Evolutionary conservation across 179 eudicot genomes (phyloP).

Genomic region (Gypsophila paniculata): DNA sequence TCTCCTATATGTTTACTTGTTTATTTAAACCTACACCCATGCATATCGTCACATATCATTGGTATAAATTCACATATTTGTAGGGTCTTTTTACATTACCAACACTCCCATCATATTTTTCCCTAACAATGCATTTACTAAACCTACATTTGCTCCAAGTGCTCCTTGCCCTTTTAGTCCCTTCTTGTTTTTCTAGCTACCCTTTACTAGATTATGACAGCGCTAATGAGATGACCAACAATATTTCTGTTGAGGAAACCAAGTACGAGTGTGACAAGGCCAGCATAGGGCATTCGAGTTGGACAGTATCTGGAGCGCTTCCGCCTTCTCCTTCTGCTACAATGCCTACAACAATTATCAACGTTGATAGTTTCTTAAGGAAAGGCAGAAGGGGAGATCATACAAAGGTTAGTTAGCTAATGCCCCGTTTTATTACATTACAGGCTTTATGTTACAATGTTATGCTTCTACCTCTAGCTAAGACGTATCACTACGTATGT

Average conservation of each 20-base stretch:
- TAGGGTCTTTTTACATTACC: not conserved
- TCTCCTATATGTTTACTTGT: not conserved
- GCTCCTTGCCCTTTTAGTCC: conserved; percentile 11
- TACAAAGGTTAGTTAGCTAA: conserved; percentile 23
- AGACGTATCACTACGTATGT: not conserved
- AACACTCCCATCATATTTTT: not conserved
- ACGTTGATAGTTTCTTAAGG: conserved; percentile 23
- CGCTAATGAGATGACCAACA: not conserved
- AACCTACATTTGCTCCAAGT: conserved; percentile 16
- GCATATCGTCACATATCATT: too few relatives aligned
- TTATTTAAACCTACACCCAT: too few relatives aligned
- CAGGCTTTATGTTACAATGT: not conserved
- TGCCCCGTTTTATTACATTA: not conserved
- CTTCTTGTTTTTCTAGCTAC: conserved; percentile 26
- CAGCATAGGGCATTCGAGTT: not conserved
- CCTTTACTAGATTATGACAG: conserved; percentile 11
- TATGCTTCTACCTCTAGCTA: not conserved
- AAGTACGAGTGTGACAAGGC: not conserved
- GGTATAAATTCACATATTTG: not conserved
- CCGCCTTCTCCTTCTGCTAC: conserved; percentile 22
- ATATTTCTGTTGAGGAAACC: not conserved
- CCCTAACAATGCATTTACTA: conserved; percentile 6
- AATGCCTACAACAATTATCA: conserved; percentile 18
- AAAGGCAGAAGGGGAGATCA: conserved; percentile 22
- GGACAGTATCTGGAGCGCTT: conserved; percentile 7